These are phyloP conservation scores for Shiraia sp. DNA, from an alignment of 2,329 filamentous ascomycete genomes.

Conservation along the genomic window DNA sequence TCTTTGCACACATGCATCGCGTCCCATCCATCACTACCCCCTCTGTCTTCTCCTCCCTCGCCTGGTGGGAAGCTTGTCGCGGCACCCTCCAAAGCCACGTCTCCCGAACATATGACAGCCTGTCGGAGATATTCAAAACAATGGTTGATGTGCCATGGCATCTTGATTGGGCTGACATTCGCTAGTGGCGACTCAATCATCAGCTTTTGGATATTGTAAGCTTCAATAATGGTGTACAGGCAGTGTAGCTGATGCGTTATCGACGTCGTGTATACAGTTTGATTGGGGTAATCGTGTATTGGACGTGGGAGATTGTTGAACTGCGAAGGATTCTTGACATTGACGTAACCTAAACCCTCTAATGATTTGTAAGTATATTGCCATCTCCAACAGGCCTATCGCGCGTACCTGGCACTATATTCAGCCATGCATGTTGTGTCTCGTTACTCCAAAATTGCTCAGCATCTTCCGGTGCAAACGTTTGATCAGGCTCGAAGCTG, in stretches of 20 bases:
- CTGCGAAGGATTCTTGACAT: constrained; percentile 23
- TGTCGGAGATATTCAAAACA: constrained; percentile 42
- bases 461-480: constrained; percentile 35
- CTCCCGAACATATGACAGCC: constrained; percentile 39
- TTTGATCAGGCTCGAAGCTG: constrained; percentile 26
- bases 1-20: constrained; percentile 40
- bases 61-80: constrained; percentile 35
- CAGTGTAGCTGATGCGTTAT: constrained; percentile 43
- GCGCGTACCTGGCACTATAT: constrained; percentile 35
- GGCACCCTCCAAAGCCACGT: constrained; percentile 39
- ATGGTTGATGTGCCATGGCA: constrained; percentile 42
- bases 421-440: constrained; percentile 36
- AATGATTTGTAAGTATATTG: not conserved
- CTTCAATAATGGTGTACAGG: constrained; percentile 37
- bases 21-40: constrained; percentile 42
- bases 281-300: constrained; percentile 36
- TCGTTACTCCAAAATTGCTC: constrained; percentile 34
- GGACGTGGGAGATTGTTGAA: constrained; percentile 35
- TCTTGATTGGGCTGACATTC: constrained; percentile 23
- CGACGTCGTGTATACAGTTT: constrained; percentile 37
- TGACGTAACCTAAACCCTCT: constrained; percentile 39
- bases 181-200: constrained; percentile 9
- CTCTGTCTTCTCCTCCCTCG: constrained; percentile 29
- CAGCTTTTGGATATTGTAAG: constrained; percentile 34
- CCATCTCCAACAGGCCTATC: constrained; percentile 2